phyloP scores from a whole-genome alignment of 1,284 basidiomycete species.

The Blastosporella zonata region DNA sequence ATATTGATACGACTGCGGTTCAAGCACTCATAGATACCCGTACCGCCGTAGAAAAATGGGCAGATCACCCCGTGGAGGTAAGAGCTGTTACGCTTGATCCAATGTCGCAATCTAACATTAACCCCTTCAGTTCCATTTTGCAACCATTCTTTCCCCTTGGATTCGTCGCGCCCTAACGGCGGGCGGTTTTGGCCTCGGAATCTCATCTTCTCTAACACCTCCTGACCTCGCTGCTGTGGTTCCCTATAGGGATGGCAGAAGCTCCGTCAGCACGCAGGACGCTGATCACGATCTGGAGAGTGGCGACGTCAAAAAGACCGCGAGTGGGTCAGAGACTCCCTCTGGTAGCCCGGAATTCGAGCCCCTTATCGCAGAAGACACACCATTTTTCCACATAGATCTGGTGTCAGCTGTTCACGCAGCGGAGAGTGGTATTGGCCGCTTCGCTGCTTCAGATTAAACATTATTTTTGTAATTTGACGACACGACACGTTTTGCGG shows the following conservation, averaged over 20 bases:
- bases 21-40: constrained; percentile 91
- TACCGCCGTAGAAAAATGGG: constrained; percentile 85
- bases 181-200: constrained; percentile 78
- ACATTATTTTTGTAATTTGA: background rate
- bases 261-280: constrained; percentile 21
- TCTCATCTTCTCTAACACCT: constrained; percentile 38
- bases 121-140: constrained; percentile 75
- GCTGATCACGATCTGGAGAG: constrained; percentile 36
- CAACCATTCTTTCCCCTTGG: constrained; percentile 90
- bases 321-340: constrained; percentile 12
- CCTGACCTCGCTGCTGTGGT: constrained; percentile 76
- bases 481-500: background rate
- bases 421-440: constrained; percentile 49
- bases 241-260: constrained; percentile 48
- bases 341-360: constrained; percentile 23
- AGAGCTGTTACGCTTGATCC: constrained; percentile 15
- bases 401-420: constrained; percentile 69
- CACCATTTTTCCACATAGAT: constrained; percentile 89
- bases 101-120: constrained; percentile 6
- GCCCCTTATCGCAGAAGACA: constrained; percentile 52
- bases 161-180: constrained; percentile 86
- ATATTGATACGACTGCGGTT: constrained; percentile 85
- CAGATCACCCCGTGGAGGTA: constrained; percentile 77
- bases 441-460: background rate
- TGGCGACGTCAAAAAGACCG: constrained; percentile 31